Base-by-base conservation (phyloP, 352 stramenopile genomes). In the Globisporangium splendens region DNA sequence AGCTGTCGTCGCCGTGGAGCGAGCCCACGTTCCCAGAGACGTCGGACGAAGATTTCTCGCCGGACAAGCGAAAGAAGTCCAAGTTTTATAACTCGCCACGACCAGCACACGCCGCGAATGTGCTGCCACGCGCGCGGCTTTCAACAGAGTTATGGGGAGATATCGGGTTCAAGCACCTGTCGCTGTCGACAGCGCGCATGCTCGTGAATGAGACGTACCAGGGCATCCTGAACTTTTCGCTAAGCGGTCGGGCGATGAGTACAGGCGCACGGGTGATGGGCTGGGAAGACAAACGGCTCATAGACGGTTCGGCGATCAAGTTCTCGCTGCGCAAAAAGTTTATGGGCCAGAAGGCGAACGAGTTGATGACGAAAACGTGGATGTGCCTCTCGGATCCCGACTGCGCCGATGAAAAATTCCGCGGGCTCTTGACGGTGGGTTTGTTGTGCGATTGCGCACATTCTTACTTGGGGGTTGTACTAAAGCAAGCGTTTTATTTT, bases 241-340 rank as follows among this genome's bases (percentile, higher is more conserved):
- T 91, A 10, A 84, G 69, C 51, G 78, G 81, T 2, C 66, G 54
- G 2, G 59, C 74, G 0, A 64, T 91, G 20, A 83, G 61, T 12
- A 78, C 74, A 0, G 78, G 81, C 21, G 78, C 64, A 8, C 70
- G 61, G 13, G 66, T 91, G 33, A 63, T 91, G 42, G 81, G 81
- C 7, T 91, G 81, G 81, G 69, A 89, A 50, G 81, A 91, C 61
- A 80, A 79, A 39, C 72, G 81, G 0, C 51, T 88, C 21, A 52
- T 83, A 28, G 77, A 88, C 33, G 69, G 61, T 14, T 75, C 78
- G 11, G 69, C 59, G 7, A 66, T 89, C 52, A 84, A 83, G 22
- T 91, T 91, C 47, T 88, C 81, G 33, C 58, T 91, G 31, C 70
- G 78, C 51, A 91, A 91, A 59, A 52, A 54, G 6, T 91, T 88